Conservation (phyloP, 192 early-diverging fungal species). For the Backusella luteola region DNA sequence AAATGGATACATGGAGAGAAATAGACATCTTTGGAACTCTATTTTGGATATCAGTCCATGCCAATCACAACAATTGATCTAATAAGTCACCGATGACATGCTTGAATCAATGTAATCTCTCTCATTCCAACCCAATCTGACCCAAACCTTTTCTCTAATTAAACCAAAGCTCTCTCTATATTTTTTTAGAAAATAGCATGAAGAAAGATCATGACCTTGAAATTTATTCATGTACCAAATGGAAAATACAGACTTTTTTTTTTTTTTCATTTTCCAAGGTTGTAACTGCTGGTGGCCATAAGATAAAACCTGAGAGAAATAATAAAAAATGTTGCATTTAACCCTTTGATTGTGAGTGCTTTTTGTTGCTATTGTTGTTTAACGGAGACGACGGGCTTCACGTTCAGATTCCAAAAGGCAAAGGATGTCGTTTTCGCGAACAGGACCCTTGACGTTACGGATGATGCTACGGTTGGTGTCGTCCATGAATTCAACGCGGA, state of each 20-base stretch:
- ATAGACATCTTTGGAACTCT: too few relatives aligned
- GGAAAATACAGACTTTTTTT: not conserved
- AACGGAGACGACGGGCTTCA: slow-evolving; percentile 98
- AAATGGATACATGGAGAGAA: too few relatives aligned
- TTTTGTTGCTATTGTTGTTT: slow-evolving; percentile 36
- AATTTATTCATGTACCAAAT: slow-evolving; percentile 5
- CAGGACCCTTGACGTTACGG: slow-evolving; percentile 99
- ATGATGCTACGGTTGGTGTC: slow-evolving; percentile 94
- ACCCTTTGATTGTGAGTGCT: not conserved
- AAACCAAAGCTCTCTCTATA: not conserved
- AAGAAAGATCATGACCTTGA: not conserved
- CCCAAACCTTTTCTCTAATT: not conserved
- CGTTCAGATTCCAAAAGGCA: slow-evolving; percentile 98
- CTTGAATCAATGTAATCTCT: not conserved
- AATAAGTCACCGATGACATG: not conserved
- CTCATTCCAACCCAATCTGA: not conserved
- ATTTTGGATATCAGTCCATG: too few relatives aligned
- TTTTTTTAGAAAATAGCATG: not conserved
- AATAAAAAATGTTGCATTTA: not conserved
- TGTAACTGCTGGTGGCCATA: not conserved
- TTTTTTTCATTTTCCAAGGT: not conserved
- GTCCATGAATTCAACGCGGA: slow-evolving; percentile 98
- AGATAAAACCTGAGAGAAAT: not conserved
- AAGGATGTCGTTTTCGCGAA: slow-evolving; percentile 94
- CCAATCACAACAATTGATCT: not conserved